Conservation (phyloP, 139 green algal species). For the Astrephomene gubernaculifera region DNA sequence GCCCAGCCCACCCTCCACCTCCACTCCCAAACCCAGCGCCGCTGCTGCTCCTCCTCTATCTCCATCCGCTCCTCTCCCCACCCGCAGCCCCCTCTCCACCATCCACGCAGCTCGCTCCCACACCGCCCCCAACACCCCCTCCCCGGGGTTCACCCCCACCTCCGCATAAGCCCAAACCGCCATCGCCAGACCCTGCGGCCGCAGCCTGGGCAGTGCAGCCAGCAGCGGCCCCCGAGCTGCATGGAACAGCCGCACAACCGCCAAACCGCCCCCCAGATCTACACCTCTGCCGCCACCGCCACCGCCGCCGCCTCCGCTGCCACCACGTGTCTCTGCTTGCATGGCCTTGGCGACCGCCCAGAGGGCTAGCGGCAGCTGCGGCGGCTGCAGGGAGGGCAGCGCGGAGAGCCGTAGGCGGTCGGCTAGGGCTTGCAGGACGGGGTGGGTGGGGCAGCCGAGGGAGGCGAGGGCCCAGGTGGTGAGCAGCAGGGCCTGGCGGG, state of each 20-base stretch:
- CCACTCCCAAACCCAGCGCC: background rate
- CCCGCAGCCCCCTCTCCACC: too few species aligned
- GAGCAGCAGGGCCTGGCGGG: conserved; percentile 25
- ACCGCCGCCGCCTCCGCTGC: too few species aligned
- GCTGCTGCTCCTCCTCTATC: background rate
- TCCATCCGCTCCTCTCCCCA: background rate
- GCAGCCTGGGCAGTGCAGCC: conserved; percentile 7
- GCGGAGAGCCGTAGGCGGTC: background rate
- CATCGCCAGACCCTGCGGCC: background rate
- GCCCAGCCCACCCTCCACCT: background rate
- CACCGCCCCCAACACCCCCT: background rate
- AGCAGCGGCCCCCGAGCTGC: background rate
- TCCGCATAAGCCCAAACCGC: conserved; percentile 12
- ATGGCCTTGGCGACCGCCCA: conserved; percentile 17
- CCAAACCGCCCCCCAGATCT: background rate
- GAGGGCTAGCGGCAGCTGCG: conserved; percentile 23
- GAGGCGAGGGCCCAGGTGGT: background rate
- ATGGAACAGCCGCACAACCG: background rate
- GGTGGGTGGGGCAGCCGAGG: background rate
- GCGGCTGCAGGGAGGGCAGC: conserved; percentile 9
- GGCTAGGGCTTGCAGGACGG: background rate
- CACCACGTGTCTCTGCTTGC: background rate
- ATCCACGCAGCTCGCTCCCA: conserved; percentile 7
- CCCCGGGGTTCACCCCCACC: conserved; percentile 1
- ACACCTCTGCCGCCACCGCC: background rate